A percentile compares a stretch with the other conserved stretches of the same genome.
These are phyloP conservation scores for Euphorbia peplus DNA, from an alignment of 345 rosid species.

Conservation along the genomic window DNA sequence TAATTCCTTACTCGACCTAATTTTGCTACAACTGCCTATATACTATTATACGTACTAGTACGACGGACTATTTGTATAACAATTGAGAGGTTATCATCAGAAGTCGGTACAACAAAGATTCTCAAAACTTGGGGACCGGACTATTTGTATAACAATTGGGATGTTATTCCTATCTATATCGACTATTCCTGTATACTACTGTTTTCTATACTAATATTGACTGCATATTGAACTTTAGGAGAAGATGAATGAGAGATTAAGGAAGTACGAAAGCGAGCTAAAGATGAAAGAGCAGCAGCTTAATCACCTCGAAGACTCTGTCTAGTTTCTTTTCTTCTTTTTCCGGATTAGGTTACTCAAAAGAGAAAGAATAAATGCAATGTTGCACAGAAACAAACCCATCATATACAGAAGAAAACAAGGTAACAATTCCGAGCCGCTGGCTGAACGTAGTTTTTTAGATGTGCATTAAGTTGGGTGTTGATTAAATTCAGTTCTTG, in stretches of 20 bases:
- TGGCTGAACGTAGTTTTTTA: neutral
- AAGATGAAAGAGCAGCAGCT: conserved; percentile 41
- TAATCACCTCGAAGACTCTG: conserved; percentile 52
- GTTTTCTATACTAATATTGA: neutral
- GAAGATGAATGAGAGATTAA: conserved; percentile 76
- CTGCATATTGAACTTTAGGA: conserved; percentile 32
- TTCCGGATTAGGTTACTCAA: neutral
- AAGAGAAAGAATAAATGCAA: neutral
- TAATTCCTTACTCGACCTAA: neutral
- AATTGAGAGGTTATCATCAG: too few species aligned
- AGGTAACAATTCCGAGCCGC: neutral
- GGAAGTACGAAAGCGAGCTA: conserved; percentile 58
- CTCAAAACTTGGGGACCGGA: too few species aligned
- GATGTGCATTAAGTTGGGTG: neutral
- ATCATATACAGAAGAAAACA: neutral
- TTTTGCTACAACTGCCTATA: too few species aligned
- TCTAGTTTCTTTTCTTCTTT: conserved; percentile 2
- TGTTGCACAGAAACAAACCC: conserved; percentile 1
- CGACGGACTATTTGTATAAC: too few species aligned
- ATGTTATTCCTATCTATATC: too few species aligned
- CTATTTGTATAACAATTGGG: too few species aligned
- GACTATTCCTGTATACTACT: too few species aligned
- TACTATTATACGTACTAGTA: too few species aligned
- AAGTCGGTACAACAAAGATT: too few species aligned
- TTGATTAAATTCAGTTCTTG: neutral